Conservation (phyloP, 2,329 filamentous ascomycete genomes). For the Arthrinium phaeospermum region DNA sequence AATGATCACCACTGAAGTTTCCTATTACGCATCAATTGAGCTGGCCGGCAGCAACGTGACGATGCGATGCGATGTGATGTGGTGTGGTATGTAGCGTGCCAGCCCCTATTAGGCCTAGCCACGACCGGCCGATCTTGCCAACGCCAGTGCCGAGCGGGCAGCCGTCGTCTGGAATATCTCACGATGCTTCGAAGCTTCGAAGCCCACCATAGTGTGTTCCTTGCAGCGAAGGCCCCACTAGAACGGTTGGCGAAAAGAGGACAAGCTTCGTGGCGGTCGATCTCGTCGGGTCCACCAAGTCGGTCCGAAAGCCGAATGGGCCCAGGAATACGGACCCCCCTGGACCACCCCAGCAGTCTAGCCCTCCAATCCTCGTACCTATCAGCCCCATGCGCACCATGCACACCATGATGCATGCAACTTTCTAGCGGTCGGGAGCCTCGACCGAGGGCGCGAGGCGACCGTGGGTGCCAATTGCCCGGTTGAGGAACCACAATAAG, state of each 20-base stretch:
- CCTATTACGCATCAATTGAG: neutral
- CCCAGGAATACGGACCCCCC: neutral
- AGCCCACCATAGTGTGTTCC: neutral
- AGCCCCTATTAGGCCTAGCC: neutral
- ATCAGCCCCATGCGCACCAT: neutral
- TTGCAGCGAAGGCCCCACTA: neutral
- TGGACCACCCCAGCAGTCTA: neutral
- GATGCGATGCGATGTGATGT: neutral
- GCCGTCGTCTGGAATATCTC: neutral
- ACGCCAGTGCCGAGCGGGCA: neutral
- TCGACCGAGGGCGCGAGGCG: neutral
- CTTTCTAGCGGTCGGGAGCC: neutral
- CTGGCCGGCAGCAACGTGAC: neutral
- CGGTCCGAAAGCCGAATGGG: neutral
- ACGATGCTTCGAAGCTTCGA: neutral
- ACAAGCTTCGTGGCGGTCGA: conserved; percentile 12
- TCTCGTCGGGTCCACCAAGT: neutral
- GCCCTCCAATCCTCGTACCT: neutral
- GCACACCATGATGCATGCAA: neutral
- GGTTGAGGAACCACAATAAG: neutral
- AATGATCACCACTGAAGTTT: neutral
- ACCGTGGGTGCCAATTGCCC: neutral
- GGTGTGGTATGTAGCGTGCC: neutral
- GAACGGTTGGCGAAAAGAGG: conserved; percentile 5
- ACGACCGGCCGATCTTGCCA: neutral